phyloP scores from a whole-genome alignment of 2,329 filamentous ascomycete genomes.

The Arthrinium puccinioides region DNA sequence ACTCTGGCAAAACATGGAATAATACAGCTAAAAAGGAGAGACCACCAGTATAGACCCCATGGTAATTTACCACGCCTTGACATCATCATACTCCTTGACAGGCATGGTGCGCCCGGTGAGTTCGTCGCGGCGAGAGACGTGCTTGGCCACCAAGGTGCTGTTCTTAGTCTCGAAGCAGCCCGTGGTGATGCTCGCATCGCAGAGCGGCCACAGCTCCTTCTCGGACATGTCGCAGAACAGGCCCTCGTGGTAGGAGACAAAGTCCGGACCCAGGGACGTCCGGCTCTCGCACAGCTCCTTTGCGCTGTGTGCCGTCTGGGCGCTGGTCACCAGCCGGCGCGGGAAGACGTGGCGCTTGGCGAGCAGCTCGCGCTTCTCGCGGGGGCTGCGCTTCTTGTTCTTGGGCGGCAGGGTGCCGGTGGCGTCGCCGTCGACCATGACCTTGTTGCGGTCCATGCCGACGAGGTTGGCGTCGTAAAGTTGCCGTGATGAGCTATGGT shows the following conservation, averaged over 20 bases:
- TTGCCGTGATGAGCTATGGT: background rate
- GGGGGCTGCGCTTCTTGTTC: constrained; percentile 1
- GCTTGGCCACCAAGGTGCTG: background rate
- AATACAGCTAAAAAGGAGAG: too few species aligned
- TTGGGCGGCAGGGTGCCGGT: background rate
- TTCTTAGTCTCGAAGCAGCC: constrained; percentile 13
- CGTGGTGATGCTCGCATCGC: constrained; percentile 6
- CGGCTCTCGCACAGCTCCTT: constrained; percentile 19
- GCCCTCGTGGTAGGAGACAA: constrained; percentile 20
- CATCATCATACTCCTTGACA: background rate
- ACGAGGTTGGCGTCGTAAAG: background rate
- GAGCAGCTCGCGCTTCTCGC: background rate
- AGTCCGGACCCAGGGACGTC: constrained; percentile 22
- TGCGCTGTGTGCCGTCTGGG: constrained; percentile 17
- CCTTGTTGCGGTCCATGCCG: constrained; percentile 4
- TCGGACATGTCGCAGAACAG: constrained; percentile 25
- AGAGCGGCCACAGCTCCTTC: constrained; percentile 19
- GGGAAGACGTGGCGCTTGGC: constrained; percentile 3
- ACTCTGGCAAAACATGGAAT: too few species aligned
- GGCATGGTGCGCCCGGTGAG: background rate
- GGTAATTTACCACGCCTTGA: background rate
- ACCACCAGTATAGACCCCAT: too few species aligned
- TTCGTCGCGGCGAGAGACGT: background rate
- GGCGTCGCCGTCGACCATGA: constrained; percentile 1
- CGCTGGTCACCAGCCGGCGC: constrained; percentile 15